Base-by-base conservation (phyloP, 2,329 filamentous ascomycete genomes). In the Pyrenophora graminea region DNA sequence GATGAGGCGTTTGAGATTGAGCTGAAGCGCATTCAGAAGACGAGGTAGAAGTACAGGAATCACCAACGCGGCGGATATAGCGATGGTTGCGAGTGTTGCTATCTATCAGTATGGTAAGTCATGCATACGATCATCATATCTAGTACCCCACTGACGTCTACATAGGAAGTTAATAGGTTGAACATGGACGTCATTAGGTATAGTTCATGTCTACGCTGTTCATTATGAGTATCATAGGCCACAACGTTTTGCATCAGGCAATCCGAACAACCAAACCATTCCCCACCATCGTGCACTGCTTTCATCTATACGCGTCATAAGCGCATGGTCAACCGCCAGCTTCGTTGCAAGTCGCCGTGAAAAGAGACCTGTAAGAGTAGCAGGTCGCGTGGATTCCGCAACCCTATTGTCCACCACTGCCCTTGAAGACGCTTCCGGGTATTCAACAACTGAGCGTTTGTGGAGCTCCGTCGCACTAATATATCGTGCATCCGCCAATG, bases 391-490 rank as follows among this genome's bases (percentile, higher is more conserved):
- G 4, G 40, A 41, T 6, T 23, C 19, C 18, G 23, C 37, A 4
- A 41, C 23, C 7, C 8, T 30, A 1, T 39, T 10, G 4, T 38
- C 15, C 2, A 23, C n/a, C 23, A 41, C 17, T 8, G 4, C 27
- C 15, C 2, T 15, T 5, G 17, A 37, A 18, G 34, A 9, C 30
- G 47, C 42, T 31, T 30, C 45, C 6, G 61, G 52, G 33, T 55
- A 21, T 10, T 60, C 56, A 5, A 43, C 21, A 3, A 49, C 12
- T 3, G 62, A 62, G 9, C 51, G 39, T n/a, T 34, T 34, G 19
- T 39, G 48, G 4, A 64, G 36, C 23, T 56, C 39, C 3, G 37
- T 44, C 10, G 59, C 57, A 21, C 39, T 61, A 39, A 66, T 45
- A 2, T 32, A 40, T 6, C 17, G 30, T 4, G 50, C 32, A 7